Conservation (phyloP, 257 asterid genomes). For the Fraxinus anomala region DNA sequence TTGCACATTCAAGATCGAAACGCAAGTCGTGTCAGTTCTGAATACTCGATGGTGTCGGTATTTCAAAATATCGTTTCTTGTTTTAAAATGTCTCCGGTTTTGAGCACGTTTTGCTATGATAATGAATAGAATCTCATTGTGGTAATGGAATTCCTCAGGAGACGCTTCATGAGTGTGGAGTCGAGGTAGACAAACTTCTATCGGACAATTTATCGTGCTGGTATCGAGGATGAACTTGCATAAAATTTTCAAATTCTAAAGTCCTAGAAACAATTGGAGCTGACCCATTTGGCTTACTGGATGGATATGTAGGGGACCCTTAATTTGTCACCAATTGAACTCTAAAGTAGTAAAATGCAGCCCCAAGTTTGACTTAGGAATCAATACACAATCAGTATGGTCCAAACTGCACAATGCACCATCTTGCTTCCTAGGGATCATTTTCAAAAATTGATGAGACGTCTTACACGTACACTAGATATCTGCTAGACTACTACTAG, state of each 20-base stretch:
- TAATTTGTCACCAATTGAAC: slow-evolving; percentile 36
- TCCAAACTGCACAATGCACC: background rate
- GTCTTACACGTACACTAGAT: no score
- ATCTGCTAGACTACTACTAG: no score
- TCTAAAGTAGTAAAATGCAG: background rate
- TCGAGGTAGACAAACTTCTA: slow-evolving; percentile 12
- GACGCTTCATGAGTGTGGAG: slow-evolving; percentile 24
- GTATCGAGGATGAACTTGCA: background rate
- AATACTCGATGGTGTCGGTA: slow-evolving; percentile 52
- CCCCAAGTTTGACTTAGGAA: no score
- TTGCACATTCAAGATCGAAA: slow-evolving; percentile 59
- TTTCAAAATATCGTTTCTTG: slow-evolving; percentile 49
- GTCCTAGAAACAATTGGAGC: no score
- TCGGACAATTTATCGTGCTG: slow-evolving; percentile 24
- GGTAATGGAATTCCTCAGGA: slow-evolving; percentile 25
- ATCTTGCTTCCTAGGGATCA: no score
- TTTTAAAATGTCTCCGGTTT: slow-evolving; percentile 51
- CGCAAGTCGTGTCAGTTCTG: slow-evolving; percentile 73
- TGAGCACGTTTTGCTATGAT: slow-evolving; percentile 37
- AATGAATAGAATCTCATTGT: slow-evolving; percentile 34
- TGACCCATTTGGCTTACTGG: slow-evolving; percentile 19
- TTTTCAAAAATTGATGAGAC: background rate
- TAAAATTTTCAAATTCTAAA: background rate
- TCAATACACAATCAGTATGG: slow-evolving; percentile 1
- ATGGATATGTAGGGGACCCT: slow-evolving; percentile 43